A percentile compares a stretch with the other conserved stretches of the same genome.
Conservation (phyloP, 352 stramenopile species). For the Phytophthora podocarpi region DNA sequence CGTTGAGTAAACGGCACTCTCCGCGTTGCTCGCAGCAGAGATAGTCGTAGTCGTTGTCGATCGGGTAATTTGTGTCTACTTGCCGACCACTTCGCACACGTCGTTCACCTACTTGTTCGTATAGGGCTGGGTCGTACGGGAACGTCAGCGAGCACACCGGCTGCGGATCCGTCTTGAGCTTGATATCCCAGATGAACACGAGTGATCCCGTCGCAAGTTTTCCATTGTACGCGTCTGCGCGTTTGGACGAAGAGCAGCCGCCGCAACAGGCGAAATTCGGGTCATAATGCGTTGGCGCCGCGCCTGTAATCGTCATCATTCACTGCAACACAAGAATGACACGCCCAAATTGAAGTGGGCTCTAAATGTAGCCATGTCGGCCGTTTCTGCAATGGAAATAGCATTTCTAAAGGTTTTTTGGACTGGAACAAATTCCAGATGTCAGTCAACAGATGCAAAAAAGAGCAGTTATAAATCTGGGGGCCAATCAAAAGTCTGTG, state of each 20-base stretch:
- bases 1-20: conserved; percentile 43
- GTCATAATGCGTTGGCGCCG: conserved; percentile 35
- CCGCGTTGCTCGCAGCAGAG: conserved; percentile 74
- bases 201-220: conserved; percentile 55
- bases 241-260: conserved; percentile 64
- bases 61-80: conserved; percentile 69
- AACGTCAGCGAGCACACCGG: conserved; percentile 56
- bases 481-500: too few species aligned
- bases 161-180: conserved; percentile 59
- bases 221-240: conserved; percentile 49
- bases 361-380: conserved; percentile 25
- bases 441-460: too few species aligned
- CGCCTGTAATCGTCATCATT: conserved; percentile 31
- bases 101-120: conserved; percentile 62
- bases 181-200: conserved; percentile 74
- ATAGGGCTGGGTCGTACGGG: conserved; percentile 60
- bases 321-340: neutral
- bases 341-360: conserved; percentile 8
- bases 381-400: conserved; percentile 15
- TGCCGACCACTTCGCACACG: conserved; percentile 63
- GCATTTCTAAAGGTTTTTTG: conserved; percentile 1
- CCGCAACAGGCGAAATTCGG: conserved; percentile 72
- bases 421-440: too few species aligned
- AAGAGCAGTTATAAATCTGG: too few species aligned
- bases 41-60: conserved; percentile 74